Evolutionary conservation across 2,329 filamentous ascomycete species (phyloP).

Genomic region (Teratosphaeria zuluensis): DNA sequence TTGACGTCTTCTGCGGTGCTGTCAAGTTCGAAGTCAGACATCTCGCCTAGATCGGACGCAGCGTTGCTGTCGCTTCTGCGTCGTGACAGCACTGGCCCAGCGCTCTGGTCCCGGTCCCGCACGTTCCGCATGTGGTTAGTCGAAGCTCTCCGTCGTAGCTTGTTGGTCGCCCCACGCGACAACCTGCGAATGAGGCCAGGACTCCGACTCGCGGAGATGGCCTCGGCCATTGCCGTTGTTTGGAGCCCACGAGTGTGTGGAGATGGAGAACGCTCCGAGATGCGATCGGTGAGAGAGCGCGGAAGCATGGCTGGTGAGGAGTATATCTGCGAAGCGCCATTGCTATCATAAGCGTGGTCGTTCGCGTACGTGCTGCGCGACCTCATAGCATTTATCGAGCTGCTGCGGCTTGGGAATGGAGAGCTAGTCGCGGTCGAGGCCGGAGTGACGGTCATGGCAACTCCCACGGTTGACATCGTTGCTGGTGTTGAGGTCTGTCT

Average conservation of each 20-base stretch:
- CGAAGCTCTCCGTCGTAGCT: constrained; percentile 64
- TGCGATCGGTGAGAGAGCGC: neutral
- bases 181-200: constrained; percentile 65
- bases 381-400: neutral
- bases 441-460: neutral
- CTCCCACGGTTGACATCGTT: neutral
- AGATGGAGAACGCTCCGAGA: constrained; percentile 46
- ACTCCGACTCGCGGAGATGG: constrained; percentile 46
- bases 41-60: constrained; percentile 41
- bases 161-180: constrained; percentile 68
- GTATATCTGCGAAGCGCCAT: neutral
- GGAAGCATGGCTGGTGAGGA: neutral
- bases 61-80: constrained; percentile 83
- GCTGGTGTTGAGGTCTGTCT: neutral
- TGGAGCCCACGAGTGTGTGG: constrained; percentile 31
- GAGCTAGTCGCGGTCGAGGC: neutral
- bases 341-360: neutral
- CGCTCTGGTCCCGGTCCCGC: constrained; percentile 69
- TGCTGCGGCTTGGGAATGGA: neutral
- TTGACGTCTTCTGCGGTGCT: constrained; percentile 42
- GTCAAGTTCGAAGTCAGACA: constrained; percentile 45
- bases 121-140: constrained; percentile 55
- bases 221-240: constrained; percentile 54
- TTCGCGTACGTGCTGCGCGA: neutral
- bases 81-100: constrained; percentile 79